Percentiles rank a stretch among this genome's conserved stretches.
These are phyloP conservation scores for Cystobasidium slooffiae DNA, from an alignment of 1,284 basidiomycete genomes.

Conservation along the genomic window DNA sequence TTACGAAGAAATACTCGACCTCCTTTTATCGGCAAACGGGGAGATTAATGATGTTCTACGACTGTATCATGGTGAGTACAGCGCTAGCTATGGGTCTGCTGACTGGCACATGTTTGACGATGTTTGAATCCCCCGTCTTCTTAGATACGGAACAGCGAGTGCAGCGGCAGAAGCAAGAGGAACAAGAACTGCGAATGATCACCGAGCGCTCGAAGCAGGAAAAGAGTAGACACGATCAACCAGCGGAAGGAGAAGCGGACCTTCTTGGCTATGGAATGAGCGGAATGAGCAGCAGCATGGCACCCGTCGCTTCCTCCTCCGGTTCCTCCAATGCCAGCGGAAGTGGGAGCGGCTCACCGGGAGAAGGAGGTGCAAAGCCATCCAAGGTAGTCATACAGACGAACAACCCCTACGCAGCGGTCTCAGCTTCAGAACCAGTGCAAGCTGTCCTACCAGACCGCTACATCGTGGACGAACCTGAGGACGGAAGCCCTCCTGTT, in stretches of 20 bases:
- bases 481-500: slow-evolving; percentile 1
- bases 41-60: slow-evolving; percentile 49
- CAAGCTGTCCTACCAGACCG: slow-evolving; percentile 14
- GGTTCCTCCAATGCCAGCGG: slow-evolving; percentile 30
- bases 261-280: background rate
- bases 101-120: background rate
- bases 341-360: slow-evolving; percentile 8
- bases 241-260: background rate
- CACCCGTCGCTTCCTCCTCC: slow-evolving; percentile 32
- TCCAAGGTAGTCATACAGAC: slow-evolving; percentile 15
- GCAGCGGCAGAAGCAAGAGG: slow-evolving; percentile 37
- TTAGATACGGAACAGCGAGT: slow-evolving; percentile 30
- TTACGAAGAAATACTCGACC: slow-evolving; percentile 47
- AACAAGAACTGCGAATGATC: slow-evolving; percentile 43
- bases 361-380: background rate
- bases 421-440: background rate
- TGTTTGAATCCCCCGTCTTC: background rate
- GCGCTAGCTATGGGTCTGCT: background rate
- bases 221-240: slow-evolving; percentile 37
- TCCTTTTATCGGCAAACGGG: slow-evolving; percentile 46
- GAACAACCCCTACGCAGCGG: slow-evolving; percentile 28
- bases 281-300: background rate
- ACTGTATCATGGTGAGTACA: slow-evolving; percentile 37
- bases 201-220: slow-evolving; percentile 45
- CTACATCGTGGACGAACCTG: slow-evolving; percentile 38